Base-by-base conservation (phyloP, 176 grass and related monocot species). In the Leersia perrieri region DNA sequence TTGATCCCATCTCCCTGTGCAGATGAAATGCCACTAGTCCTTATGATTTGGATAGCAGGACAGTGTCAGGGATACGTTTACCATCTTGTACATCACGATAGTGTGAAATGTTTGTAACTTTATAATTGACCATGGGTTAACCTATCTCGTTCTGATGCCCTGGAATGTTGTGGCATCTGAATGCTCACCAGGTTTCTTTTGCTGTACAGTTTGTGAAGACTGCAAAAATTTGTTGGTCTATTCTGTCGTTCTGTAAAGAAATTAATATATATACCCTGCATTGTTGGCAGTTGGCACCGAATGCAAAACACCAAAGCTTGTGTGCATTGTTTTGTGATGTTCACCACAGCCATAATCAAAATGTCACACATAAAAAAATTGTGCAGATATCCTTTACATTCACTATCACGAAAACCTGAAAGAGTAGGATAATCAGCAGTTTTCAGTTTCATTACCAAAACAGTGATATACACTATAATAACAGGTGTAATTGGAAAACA, bases 11-110 rank as follows among this genome's bases (percentile, higher is more conserved):
- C 63, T 47, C 66, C 47, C 69, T 84, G 83, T 72, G 60, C 77
- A 89, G 72, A 41, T 77, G 61, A 57, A 83, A 70, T 57, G 33
- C 22, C 77, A 77, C 60, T 64, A 2, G 22, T 85, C 78, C 77
- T 81, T n/a, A 2, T 15, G 27, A 81, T 89, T 85, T 82, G 62
- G 72, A 65, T 74, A 58, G 77, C 23, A 66, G 72, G 87, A 89
- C 45, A 66, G 88, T 82, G 78, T 65, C 66, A 23, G 33, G 65
- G 82, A 72, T 66, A 66, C 29, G 31, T 64, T 33, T 63, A 58
- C 76, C 32, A 72, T 44, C 41, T 25, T 85, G 71, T 64, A 58
- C 72, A 89, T 45, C 63, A 81, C 36, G 22, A 72, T 76, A 76
- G 26, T 16, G 22, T 64, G 51, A 42, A 70, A 69, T 42, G 70